Base-by-base conservation (phyloP, 176 grass and related monocot genomes). In the Dactylis glomerata region DNA sequence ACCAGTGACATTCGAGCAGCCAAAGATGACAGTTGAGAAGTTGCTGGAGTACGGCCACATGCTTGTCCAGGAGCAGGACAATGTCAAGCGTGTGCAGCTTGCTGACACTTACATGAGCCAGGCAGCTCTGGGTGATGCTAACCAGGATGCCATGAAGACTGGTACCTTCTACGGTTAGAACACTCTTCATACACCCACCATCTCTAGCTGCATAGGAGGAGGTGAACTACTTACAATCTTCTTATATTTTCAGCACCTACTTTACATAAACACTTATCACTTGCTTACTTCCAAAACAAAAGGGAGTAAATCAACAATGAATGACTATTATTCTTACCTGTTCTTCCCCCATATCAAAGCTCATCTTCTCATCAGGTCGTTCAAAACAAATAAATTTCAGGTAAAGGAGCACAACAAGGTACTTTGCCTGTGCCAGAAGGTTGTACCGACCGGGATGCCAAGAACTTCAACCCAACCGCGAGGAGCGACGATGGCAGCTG, bases 401-500 rank as follows among this genome's bases (percentile, higher is more conserved):
- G 92, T 24, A 78, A 93, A 77, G 95, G 84, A 78, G 92, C 92
- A 34, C 92, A 97, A 45, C 75, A 91, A 85, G 78, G 73, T 24
- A 45, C 34, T 8, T 70, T 97, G 62, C 95, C 92, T 4, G 88
- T 97, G n/a, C 95, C 95, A 0, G 89, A 88, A 74, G 92, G 95
- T 4, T 97, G 95, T 76, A 90, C 95, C 17, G 92, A 97, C 62
- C 91, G 33, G 15, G 41, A 27, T 19, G 88, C 92, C 26, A 30
- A 32, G n/a, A 94, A 94, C 88, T 97, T 84, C 23, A 92, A 97
- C 79, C 91, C 92, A 5, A 90, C 82, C 54, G 90, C 92, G 37
- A 94, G 95, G 87, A 94, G 93, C 79, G 90, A 94, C 55, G 91
- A 98, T 58, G 95, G 91, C 44, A 95, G 67, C 86, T 95, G 95